These are phyloP conservation scores for Santalum album DNA, from an alignment of 164 flowering plant genomes.

Conservation along the genomic window DNA sequence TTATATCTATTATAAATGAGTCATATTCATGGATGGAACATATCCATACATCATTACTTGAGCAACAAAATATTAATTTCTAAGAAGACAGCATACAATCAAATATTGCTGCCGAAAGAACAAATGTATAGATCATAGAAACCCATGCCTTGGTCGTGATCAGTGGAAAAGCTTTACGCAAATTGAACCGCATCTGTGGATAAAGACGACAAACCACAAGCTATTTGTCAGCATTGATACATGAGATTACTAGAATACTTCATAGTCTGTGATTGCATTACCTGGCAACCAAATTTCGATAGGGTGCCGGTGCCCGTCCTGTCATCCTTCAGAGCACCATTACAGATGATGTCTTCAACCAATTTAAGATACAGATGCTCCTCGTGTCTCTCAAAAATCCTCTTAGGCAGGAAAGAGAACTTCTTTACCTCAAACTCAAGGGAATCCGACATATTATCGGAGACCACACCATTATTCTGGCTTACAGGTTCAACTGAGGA, in stretches of 20 bases:
- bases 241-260: not conserved
- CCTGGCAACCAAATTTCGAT: slow-evolving; percentile 99
- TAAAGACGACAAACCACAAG: slow-evolving; percentile 2
- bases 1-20: not conserved
- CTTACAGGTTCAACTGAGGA: slow-evolving; percentile 21
- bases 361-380: slow-evolving; percentile 63
- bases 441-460: slow-evolving; percentile 19
- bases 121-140: not conserved
- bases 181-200: slow-evolving; percentile 78
- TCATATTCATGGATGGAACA: not conserved
- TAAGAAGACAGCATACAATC: no score
- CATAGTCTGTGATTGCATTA: slow-evolving; percentile 11
- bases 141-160: slow-evolving; percentile 83
- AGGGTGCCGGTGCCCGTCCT: slow-evolving; percentile 91
- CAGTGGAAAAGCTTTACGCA: slow-evolving; percentile 80
- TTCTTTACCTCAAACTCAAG: slow-evolving; percentile 39
- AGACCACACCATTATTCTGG: slow-evolving; percentile 19
- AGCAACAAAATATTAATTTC: not conserved
- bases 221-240: not conserved
- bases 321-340: slow-evolving; percentile 65
- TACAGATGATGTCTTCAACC: slow-evolving; percentile 69
- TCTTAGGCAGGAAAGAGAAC: slow-evolving; percentile 66
- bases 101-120: not conserved
- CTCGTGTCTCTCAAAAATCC: slow-evolving; percentile 73
- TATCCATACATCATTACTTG: slow-evolving; percentile 1